These are phyloP conservation scores for Fimicolochytrium jonesii DNA, from an alignment of 192 early-diverging fungal species.

Conservation along the genomic window DNA sequence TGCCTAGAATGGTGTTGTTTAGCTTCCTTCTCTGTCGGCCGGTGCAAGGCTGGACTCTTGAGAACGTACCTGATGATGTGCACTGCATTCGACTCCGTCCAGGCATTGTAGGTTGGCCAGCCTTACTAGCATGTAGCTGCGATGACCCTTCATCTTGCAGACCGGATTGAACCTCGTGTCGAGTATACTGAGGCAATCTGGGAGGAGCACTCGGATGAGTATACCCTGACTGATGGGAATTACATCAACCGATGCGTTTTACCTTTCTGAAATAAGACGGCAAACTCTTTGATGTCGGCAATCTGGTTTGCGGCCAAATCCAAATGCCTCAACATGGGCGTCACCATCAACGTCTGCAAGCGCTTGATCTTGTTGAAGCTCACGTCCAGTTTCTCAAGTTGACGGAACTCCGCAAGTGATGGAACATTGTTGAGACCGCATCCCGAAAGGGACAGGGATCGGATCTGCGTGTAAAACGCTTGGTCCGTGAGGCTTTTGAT, in stretches of 20 bases:
- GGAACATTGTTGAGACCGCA: conserved; percentile 36
- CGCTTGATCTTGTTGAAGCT: conserved; percentile 40
- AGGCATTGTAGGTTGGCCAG: conserved; percentile 12
- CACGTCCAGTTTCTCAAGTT: conserved; percentile 41
- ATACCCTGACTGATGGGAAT: too few relatives aligned
- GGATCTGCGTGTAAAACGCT: conserved; percentile 1
- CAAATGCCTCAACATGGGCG: conserved; percentile 19
- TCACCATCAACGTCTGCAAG: conserved; percentile 1
- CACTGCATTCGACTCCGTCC: conserved; percentile 2
- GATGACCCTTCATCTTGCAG: conserved; percentile 36
- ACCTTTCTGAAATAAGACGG: neutral
- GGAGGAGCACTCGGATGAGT: too few relatives aligned
- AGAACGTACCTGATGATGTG: neutral
- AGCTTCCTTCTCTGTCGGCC: too few relatives aligned
- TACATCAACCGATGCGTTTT: neutral
- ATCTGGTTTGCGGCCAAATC: conserved; percentile 37
- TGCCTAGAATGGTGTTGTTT: too few relatives aligned
- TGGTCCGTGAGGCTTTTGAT: conserved; percentile 6
- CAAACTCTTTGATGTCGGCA: conserved; percentile 2
- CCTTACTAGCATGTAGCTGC: neutral
- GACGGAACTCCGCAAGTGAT: conserved; percentile 24
- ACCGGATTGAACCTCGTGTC: conserved; percentile 48
- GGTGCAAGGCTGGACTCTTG: too few relatives aligned
- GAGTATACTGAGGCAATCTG: too few relatives aligned
- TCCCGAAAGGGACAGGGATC: conserved; percentile 12